phyloP scores from a whole-genome alignment of 257 asterid species.

The Linaria vulgaris region DNA sequence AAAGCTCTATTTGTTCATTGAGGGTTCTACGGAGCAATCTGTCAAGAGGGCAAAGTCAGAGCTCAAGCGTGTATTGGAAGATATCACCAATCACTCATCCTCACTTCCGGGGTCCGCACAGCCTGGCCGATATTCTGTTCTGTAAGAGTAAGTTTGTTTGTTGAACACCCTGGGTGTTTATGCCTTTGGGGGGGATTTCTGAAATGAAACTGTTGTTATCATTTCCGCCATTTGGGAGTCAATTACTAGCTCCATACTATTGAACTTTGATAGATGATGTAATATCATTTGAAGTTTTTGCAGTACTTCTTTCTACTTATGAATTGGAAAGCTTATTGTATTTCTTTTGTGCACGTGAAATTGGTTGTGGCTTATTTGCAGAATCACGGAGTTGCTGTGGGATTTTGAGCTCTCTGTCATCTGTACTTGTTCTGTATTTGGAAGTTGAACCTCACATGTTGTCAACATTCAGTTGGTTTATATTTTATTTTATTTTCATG shows the following conservation, averaged over 20 bases:
- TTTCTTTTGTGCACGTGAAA: not conserved
- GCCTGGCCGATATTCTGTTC: conserved; percentile 80
- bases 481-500: not conserved
- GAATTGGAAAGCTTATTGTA: not conserved
- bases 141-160: conserved; percentile 26
- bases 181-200: not conserved
- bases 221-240: conserved; percentile 12
- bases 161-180: not conserved
- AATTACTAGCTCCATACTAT: conserved; percentile 23
- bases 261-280: conserved; percentile 7
- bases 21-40: conserved; percentile 87
- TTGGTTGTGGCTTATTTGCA: conserved; percentile 18
- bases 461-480: not conserved
- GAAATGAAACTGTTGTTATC: conserved; percentile 19
- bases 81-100: conserved; percentile 70
- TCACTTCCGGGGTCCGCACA: conserved; percentile 93
- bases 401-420: conserved; percentile 15
- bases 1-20: conserved; percentile 86
- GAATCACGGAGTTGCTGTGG: conserved; percentile 16
- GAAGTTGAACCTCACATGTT: not conserved
- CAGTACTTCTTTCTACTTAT: not conserved
- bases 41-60: conserved; percentile 90
- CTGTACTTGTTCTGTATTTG: not conserved
- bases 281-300: not conserved
- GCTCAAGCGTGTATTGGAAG: conserved; percentile 88